Evolutionary conservation across 2,329 filamentous ascomycete species (phyloP), one percentile per base, ranked within the genome.

Genomic region (Myriosclerotinia scirpicola): DNA sequence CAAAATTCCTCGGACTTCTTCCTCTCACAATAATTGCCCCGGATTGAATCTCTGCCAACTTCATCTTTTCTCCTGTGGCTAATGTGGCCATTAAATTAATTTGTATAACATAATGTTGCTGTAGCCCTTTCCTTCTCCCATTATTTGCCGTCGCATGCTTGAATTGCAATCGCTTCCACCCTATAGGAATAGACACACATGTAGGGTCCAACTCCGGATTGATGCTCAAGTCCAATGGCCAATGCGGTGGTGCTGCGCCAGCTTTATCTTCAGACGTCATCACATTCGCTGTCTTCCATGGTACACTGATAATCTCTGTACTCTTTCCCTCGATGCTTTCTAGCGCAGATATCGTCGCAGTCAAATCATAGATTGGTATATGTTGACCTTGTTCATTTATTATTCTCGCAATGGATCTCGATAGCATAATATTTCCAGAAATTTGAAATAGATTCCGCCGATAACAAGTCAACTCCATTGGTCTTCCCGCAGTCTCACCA

Each of bases 71-170:
- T 50, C 78, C 82, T 0, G 79, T 79, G 63, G 84, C 81, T n/a
- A 92, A 81, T 64, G 90, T 94, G 26, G 90, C 93, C 48, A 95
- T 81, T 12, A 97, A 84, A 77, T 89, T 93, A 67, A 98, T 87
- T 68, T 92, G 89, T 58, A 98, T 91, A 1, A 96, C 85, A 76
- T 97, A 98, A 77, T 97, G 93, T 77, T 98, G 94, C 76, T 98
- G 94, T 56, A 97, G 81, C 70, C 96, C 94, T 79, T 97, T 97
- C 71, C 94, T 86, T 64, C 94, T 87, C 15, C 94, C 94, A 76
- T 98, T 98, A 77, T 98, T 98, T 61, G 94, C 94, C 0, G 94
- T 98, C 2, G 94, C 94, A 73, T 97, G 95, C 74, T 96, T 91
- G 78, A 98, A 98, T 77, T 98, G 94, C 67, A 98, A 80, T 64